Evolutionary conservation across 306 rosid genomes (phyloP), one percentile per base, ranked within the genome.

Genomic region (Carpinus fangiana): DNA sequence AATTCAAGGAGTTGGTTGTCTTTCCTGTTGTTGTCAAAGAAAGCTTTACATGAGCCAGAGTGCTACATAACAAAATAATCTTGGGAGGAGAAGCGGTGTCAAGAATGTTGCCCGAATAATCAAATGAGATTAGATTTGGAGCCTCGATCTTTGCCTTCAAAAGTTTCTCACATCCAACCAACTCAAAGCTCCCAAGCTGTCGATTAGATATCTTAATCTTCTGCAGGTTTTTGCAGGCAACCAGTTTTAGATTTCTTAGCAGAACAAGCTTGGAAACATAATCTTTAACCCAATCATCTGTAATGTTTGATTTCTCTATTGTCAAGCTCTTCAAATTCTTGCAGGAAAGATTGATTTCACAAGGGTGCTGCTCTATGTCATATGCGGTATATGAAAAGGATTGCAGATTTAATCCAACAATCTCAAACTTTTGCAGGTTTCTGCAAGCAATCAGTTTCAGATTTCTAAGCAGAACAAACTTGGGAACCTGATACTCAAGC

Each of bases 111-210:
- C 74, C 74, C 0, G 2, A 6, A 48, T 38, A 77, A 9, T 3
- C 21, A 4, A 77, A 54, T 23, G 54, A 68, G 5, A n/a, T 21
- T 53, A 77, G 56, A 10, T 43, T 77, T n/a, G 69, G 69, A 23
- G 80, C 75, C 9, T 55, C 8, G 8, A 77, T 69, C 54, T 52
- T 26, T 5, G 18, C 20, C 4, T 3, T 12, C 13, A 14, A 8
- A 38, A 41, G 34, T 5, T 23, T 0, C 0, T 12, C 1, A 41
- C 80, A 77, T 13, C 1, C 1, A 4, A 14, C 8, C 53, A 77
- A 41, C 13, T 53, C 10, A 2, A 77, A 20, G 17, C 26, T 17
- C 23, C 13, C 7, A 43, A 76, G 59, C 4, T 52, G 43, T 17
- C 20, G 18, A 23, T 17, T 13, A 23, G 34, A 8, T 20, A 77